phyloP scores from a whole-genome alignment of 345 rosid genomes.

The Sonneratia alba region DNA sequence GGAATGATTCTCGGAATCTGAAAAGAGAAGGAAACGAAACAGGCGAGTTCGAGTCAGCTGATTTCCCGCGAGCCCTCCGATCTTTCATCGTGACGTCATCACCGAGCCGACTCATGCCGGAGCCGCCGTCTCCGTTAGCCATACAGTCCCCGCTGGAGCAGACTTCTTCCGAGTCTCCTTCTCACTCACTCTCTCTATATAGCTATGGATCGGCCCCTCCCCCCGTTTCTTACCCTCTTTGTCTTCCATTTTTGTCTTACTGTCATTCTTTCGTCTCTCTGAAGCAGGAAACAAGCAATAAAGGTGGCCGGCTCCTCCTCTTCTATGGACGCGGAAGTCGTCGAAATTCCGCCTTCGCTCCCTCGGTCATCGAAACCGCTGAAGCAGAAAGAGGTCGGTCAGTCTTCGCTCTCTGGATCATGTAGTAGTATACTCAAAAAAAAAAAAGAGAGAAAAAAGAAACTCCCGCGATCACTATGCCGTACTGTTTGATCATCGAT shows the following conservation, averaged over 20 bases:
- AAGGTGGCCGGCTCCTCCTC: constrained; percentile 3
- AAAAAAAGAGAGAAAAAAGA: no score
- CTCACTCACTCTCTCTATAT: background rate
- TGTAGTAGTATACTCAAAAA: background rate
- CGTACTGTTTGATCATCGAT: background rate
- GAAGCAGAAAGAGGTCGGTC: constrained; percentile 38
- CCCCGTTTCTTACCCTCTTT: constrained; percentile 8
- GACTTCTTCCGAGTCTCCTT: constrained; percentile 16
- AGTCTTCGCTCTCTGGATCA: background rate
- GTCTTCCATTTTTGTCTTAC: background rate
- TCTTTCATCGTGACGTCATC: background rate
- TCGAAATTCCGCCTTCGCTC: constrained; percentile 50
- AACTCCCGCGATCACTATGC: background rate
- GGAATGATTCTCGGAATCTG: constrained; percentile 1
- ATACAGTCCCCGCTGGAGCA: background rate
- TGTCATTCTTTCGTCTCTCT: background rate
- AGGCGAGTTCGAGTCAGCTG: no score
- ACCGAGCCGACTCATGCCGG: constrained; percentile 18
- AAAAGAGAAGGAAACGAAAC: background rate
- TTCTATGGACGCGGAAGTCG: constrained; percentile 58
- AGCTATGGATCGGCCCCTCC: background rate
- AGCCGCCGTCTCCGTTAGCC: constrained; percentile 8
- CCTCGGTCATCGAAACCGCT: constrained; percentile 23
- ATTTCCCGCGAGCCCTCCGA: background rate
- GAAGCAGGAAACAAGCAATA: constrained; percentile 22